phyloP scores from a whole-genome alignment of 331 rosid species.

The Quercus phellos region DNA sequence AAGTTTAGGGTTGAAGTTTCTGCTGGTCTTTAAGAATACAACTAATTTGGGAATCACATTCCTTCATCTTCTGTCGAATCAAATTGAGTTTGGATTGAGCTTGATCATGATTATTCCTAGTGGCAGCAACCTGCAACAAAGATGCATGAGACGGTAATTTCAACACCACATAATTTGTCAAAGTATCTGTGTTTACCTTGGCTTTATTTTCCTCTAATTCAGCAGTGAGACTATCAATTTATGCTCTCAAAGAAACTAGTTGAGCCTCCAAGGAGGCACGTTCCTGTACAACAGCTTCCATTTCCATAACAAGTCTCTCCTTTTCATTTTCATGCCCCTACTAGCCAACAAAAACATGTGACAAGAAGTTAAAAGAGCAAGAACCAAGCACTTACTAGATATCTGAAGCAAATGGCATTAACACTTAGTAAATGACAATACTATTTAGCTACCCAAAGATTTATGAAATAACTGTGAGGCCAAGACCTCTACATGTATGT shows the following conservation, averaged over 20 bases:
- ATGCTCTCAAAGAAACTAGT: conserved; percentile 48
- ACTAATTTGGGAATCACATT: conserved; percentile 73
- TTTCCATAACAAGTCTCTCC: conserved; percentile 93
- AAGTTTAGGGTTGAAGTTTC: conserved; percentile 61
- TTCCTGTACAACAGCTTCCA: conserved; percentile 80
- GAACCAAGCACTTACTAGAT: neutral
- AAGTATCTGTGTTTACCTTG: conserved; percentile 38
- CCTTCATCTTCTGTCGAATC: conserved; percentile 69
- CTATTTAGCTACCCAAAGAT: neutral
- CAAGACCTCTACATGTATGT: neutral
- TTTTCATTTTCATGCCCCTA: conserved; percentile 93
- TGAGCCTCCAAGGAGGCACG: conserved; percentile 65
- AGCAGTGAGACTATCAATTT: conserved; percentile 44
- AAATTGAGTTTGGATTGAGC: conserved; percentile 58
- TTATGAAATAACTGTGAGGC: neutral
- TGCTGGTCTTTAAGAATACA: conserved; percentile 63
- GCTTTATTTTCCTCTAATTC: conserved; percentile 68
- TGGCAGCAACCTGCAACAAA: conserved; percentile 58
- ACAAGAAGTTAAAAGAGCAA: neutral
- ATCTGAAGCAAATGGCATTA: conserved; percentile 7
- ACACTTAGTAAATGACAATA: neutral
- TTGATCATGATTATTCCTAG: conserved; percentile 54
- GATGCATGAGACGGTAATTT: conserved; percentile 25
- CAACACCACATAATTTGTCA: conserved; percentile 7
- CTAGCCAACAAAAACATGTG: conserved; percentile 19